These are phyloP conservation scores for Paraphoma sp. DNA, from an alignment of 2,329 filamentous ascomycete species.

Conservation along the genomic window DNA sequence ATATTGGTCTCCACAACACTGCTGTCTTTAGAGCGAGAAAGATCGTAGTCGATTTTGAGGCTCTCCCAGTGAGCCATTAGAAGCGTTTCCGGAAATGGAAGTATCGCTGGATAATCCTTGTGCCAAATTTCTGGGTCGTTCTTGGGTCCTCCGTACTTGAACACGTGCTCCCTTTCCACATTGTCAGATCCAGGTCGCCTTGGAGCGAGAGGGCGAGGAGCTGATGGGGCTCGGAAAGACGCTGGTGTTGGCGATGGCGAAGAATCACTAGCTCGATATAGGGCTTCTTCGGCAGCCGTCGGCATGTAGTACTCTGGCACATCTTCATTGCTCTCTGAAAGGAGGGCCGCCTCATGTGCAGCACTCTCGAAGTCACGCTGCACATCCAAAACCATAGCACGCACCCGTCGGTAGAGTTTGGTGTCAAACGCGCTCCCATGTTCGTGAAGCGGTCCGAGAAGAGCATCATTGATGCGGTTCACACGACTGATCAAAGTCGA, in stretches of 20 bases:
- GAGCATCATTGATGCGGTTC: constrained; percentile 30
- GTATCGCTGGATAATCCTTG: constrained; percentile 21
- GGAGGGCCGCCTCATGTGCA: constrained; percentile 7
- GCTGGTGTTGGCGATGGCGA: neutral
- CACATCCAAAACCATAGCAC: constrained; percentile 25
- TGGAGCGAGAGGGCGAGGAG: neutral
- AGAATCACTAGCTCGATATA: constrained; percentile 1
- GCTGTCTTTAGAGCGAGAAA: constrained; percentile 20
- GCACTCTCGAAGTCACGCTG: constrained; percentile 20
- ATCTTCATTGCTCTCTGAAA: constrained; percentile 10
- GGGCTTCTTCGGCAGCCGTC: neutral
- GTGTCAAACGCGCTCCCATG: constrained; percentile 23
- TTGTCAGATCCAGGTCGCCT: neutral
- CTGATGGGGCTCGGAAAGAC: neutral
- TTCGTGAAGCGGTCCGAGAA: constrained; percentile 26
- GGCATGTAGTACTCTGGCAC: constrained; percentile 9
- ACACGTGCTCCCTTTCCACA: constrained; percentile 13
- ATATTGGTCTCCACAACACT: constrained; percentile 21
- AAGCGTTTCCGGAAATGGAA: constrained; percentile 38
- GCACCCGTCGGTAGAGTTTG: constrained; percentile 26
- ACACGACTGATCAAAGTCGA: constrained; percentile 27
- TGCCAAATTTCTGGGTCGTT: constrained; percentile 32
- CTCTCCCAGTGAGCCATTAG: constrained; percentile 39
- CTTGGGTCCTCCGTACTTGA: constrained; percentile 32
- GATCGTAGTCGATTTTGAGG: constrained; percentile 34